phyloP scores from a whole-genome alignment of 768 basidiomycete species.

The Pisolithus marmoratus region DNA sequence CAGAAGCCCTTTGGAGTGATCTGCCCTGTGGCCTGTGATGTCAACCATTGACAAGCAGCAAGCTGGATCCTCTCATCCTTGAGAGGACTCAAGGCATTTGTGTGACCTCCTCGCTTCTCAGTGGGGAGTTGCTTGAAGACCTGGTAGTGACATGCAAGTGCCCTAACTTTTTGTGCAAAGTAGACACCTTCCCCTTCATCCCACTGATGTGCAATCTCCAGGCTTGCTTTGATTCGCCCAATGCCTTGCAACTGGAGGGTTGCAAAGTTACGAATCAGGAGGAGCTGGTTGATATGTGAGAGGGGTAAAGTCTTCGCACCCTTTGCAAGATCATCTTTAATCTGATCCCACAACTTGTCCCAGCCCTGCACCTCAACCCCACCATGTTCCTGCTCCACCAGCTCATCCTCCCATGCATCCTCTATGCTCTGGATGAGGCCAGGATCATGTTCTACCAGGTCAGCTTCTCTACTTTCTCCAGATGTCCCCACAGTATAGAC shows the following conservation, averaged over 20 bases:
- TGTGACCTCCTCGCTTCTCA: constrained; percentile 23
- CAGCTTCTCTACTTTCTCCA: not conserved
- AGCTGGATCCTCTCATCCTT: constrained; percentile 3
- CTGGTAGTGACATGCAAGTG: constrained; percentile 32
- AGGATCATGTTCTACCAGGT: not conserved
- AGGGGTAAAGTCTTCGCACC: constrained; percentile 13
- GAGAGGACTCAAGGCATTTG: constrained; percentile 8
- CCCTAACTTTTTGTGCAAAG: constrained; percentile 26
- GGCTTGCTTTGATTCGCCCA: constrained; percentile 24
- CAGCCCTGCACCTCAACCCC: constrained; percentile 13
- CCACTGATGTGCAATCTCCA: constrained; percentile 33
- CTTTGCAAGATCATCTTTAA: constrained; percentile 27
- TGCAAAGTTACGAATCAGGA: constrained; percentile 7
- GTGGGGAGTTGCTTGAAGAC: constrained; percentile 29
- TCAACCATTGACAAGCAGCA: constrained; percentile 16
- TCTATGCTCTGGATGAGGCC: not conserved
- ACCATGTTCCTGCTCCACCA: constrained; percentile 8
- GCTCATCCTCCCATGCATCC: constrained; percentile 19
- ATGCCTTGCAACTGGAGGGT: constrained; percentile 23
- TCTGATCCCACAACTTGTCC: constrained; percentile 21
- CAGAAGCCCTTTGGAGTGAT: constrained; percentile 27
- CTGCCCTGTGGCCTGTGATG: constrained; percentile 20
- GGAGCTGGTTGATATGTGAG: constrained; percentile 15
- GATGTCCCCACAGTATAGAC: not conserved
- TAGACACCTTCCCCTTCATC: constrained; percentile 25